Conservation (phyloP, 2,329 filamentous ascomycete genomes). For the Aspergillus pseudoviridinutans region DNA sequence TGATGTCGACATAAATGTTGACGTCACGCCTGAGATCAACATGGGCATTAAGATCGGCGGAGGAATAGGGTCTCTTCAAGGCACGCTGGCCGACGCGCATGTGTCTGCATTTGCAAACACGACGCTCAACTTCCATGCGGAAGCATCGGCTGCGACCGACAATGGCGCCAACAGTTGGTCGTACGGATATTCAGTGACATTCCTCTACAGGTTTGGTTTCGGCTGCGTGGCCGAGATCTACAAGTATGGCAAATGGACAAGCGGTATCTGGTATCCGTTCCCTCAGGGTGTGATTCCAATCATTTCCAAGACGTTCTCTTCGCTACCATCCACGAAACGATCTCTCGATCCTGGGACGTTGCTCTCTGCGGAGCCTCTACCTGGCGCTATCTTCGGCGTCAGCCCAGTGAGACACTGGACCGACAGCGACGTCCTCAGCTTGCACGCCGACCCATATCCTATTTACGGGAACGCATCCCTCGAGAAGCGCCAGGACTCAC, state of each 20-base stretch:
- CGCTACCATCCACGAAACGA: background rate
- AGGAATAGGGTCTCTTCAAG: background rate
- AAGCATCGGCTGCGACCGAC: background rate
- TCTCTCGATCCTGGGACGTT: background rate
- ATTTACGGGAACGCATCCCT: background rate
- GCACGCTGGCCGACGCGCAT: background rate
- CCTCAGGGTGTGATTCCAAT: background rate
- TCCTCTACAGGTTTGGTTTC: background rate
- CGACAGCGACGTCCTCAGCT: background rate
- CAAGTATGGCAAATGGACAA: background rate
- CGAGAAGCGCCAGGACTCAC: background rate
- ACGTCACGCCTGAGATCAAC: slow-evolving; percentile 14
- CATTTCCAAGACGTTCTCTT: background rate
- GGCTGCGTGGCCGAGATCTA: background rate
- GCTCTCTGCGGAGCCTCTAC: background rate
- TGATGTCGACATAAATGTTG: slow-evolving; percentile 10
- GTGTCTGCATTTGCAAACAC: background rate
- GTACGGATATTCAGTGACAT: background rate
- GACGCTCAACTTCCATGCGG: background rate
- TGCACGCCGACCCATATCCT: background rate
- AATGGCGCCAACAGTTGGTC: background rate
- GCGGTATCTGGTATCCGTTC: background rate
- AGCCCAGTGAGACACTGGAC: background rate
- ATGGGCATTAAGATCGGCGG: slow-evolving; percentile 15
- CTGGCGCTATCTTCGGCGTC: background rate